Evolutionary conservation across 2,329 filamentous ascomycete genomes (phyloP), one percentile per base, ranked within the genome.

Genomic region (Esteya vermicola): DNA sequence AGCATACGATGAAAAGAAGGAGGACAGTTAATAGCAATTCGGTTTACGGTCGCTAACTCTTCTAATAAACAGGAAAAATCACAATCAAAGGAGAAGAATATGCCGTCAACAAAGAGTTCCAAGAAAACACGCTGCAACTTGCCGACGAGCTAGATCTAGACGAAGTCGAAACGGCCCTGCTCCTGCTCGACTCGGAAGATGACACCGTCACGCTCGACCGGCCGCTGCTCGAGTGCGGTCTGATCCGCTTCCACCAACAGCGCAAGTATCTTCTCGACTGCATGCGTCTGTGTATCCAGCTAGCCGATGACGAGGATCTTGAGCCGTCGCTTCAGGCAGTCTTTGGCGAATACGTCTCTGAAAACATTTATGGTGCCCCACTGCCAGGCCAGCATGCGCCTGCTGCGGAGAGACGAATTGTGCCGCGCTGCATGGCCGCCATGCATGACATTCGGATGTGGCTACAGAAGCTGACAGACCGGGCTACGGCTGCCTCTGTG

Each of bases 81-180:
- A 75, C 65, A 26, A 62, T 94, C 43, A 72, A 74, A 50, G 80
- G 78, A 46, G 70, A 75, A 26, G 75, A 88, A 52, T 96, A 85
- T 58, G 65, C 70, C 19, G 67, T 98, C 62, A 95, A 93, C 59
- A 72, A 83, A 41, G 78, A 85, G 46, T 96, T 98, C 59, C 78
- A 89, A 54, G 81, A 94, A 57, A 77, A 81, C 49, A 75, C 78
- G 20, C 67, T 93, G 25, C 75, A 85, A 51, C 68, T 98, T 28
- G 83, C 89, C 41, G 88, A 96, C 57, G 84, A 85, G 50, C 68
- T 95, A 45, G 79, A 94, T 52, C 68, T 98, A 39, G 88, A 98
- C 60, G 93, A 98, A 59, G 57, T 93, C 42, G 75, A 91, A 51
- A 81, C 89, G 16, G 83, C 85, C 9, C 70, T 72, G 48, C 72